A percentile compares a stretch with the other conserved stretches of the same genome.
phyloP scores from a whole-genome alignment of 306 rosid genomes.

The Vigna angularis region DNA sequence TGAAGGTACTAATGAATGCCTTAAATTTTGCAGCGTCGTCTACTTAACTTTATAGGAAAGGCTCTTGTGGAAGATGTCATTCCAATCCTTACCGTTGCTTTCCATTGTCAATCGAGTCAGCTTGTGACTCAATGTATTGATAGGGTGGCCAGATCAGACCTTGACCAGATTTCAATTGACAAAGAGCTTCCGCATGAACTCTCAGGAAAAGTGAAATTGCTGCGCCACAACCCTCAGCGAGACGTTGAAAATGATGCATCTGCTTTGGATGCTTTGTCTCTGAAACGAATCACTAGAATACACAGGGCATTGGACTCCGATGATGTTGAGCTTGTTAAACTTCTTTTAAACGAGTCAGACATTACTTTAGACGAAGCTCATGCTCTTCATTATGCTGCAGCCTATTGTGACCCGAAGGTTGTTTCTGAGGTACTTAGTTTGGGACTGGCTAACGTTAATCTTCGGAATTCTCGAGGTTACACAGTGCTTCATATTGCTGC shows the following conservation, averaged over 20 bases:
- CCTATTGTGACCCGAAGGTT: slow-evolving; percentile 96
- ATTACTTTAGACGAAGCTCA: slow-evolving; percentile 75
- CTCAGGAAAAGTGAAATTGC: slow-evolving; percentile 55
- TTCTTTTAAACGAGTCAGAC: slow-evolving; percentile 73
- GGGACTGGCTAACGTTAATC: slow-evolving; percentile 69
- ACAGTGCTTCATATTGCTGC: slow-evolving; percentile 92
- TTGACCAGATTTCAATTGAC: slow-evolving; percentile 69
- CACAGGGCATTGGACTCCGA: slow-evolving; percentile 89
- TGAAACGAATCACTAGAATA: slow-evolving; percentile 74
- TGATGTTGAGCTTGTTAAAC: slow-evolving; percentile 87
- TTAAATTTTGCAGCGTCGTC: slow-evolving; percentile 76
- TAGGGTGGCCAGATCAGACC: slow-evolving; percentile 79
- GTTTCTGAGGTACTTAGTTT: slow-evolving; percentile 81
- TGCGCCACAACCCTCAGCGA: slow-evolving; percentile 53
- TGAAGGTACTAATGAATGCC: slow-evolving; percentile 41
- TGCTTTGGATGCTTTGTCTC: slow-evolving; percentile 50
- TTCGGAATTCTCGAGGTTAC: slow-evolving; percentile 69
- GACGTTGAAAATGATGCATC: slow-evolving; percentile 51
- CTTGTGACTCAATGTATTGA: slow-evolving; percentile 70
- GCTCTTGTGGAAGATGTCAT: slow-evolving; percentile 86
- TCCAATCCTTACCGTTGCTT: slow-evolving; percentile 75
- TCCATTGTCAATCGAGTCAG: slow-evolving; percentile 72
- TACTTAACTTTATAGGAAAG: slow-evolving; percentile 79
- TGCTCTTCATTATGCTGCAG: slow-evolving; percentile 91
- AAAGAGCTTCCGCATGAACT: slow-evolving; percentile 82